Evolutionary conservation across 805 yeast genomes (phyloP), one percentile per base, ranked within the genome.

Genomic region (Danielia reshetovae): DNA sequence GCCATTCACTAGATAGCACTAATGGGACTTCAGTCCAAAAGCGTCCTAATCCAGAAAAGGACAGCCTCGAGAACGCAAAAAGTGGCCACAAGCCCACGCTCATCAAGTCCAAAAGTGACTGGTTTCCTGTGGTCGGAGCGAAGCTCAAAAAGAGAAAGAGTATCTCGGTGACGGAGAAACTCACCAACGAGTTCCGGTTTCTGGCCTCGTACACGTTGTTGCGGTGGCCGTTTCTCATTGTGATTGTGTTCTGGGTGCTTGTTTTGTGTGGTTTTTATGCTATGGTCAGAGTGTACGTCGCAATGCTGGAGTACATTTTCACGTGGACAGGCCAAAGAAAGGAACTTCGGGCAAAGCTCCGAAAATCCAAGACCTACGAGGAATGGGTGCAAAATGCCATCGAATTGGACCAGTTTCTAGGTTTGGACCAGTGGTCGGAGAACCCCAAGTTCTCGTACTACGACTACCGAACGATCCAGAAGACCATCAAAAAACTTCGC

Each of bases 321-420:
- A 72, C 81, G 2, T 79, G 84, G 79, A 65, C 74, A 1, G 87
- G 86, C 3, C 62, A 69, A 38, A 66, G 85, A 23, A 66, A 67
- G 34, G 48, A 43, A 22, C 57, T 82, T 16, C 54, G 85, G 6
- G 63, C 65, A 12, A 59, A 62, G n/a, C 58, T 84, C 36, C 56
- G 81, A 30, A 41, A 51, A 0, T 70, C 85, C 0, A 50, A 49
- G 13, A 68, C 60, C 18, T 84, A 82, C 49, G 54, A 62, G 4
- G 86, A 84, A 41, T 84, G 89, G 84, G 59, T 72, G 4, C 52
- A 54, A 11, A 73, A 74, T 46, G 90, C 93, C 1, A 49, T 65
- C 24, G 60, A 57, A 7, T 54, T 84, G 30, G 93, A 84, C 51
- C 57, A 67, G 22, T 71, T 62, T 48, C 60, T 83, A 21, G 75